Conservation (phyloP, 2,329 filamentous ascomycete genomes). For the Colletotrichum spaethianum region DNA sequence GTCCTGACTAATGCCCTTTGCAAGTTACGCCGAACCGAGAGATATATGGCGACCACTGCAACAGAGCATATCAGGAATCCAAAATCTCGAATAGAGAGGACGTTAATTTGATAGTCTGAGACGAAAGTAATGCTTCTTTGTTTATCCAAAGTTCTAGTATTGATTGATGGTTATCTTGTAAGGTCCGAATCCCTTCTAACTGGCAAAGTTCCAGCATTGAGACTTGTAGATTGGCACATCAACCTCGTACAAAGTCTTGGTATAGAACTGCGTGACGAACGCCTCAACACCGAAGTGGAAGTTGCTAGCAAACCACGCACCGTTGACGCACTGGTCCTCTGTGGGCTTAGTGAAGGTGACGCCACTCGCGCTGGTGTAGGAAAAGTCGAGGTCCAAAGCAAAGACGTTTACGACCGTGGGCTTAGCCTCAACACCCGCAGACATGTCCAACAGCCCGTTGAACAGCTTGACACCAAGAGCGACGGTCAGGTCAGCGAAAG, state of each 20-base stretch:
- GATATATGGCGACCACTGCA: too few relatives aligned
- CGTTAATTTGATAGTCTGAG: too few relatives aligned
- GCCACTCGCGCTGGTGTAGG: slow-evolving; percentile 30
- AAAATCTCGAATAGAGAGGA: too few relatives aligned
- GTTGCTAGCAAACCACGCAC: slow-evolving; percentile 42
- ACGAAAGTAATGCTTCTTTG: too few relatives aligned
- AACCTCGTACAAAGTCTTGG: slow-evolving; percentile 36
- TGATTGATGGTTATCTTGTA: background rate
- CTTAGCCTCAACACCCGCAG: slow-evolving; percentile 53
- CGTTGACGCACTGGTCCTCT: slow-evolving; percentile 33
- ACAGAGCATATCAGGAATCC: too few relatives aligned
- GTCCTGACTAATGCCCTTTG: slow-evolving; percentile 56
- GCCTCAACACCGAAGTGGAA: slow-evolving; percentile 37
- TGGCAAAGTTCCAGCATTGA: slow-evolving; percentile 39
- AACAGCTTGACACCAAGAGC: slow-evolving; percentile 55
- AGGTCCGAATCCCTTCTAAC: background rate
- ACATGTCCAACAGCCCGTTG: slow-evolving; percentile 53
- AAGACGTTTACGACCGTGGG: slow-evolving; percentile 56
- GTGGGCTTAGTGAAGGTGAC: slow-evolving; percentile 27
- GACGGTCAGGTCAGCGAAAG: slow-evolving; percentile 54
- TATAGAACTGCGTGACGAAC: slow-evolving; percentile 38
- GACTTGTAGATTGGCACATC: slow-evolving; percentile 39
- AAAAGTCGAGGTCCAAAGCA: slow-evolving; percentile 49
- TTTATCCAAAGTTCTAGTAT: slow-evolving; percentile 48
- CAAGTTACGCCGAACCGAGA: slow-evolving; percentile 41